Conservation (phyloP, 495 filamentous ascomycete species). For the Aspergillus sclerotiicarbonarius region DNA sequence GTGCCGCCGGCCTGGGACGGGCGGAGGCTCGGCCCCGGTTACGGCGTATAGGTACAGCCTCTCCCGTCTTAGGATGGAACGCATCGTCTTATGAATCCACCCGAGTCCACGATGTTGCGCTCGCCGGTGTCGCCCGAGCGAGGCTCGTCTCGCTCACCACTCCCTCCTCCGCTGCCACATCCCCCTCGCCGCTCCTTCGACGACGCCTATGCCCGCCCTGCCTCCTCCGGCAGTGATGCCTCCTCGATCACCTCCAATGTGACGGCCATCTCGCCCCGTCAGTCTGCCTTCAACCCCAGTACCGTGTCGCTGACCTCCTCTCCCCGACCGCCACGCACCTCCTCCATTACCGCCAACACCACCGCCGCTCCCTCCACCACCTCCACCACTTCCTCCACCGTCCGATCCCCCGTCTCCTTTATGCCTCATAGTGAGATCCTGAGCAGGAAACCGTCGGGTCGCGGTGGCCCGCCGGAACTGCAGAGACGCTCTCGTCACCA, state of each 20-base stretch:
- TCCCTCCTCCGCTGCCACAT: constrained; percentile 24
- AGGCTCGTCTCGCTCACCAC: constrained; percentile 29
- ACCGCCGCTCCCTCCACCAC: constrained; percentile 26
- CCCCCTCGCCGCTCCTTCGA: constrained; percentile 33
- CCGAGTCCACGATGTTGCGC: constrained; percentile 22
- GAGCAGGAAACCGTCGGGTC: constrained; percentile 39
- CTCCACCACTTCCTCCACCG: constrained; percentile 27
- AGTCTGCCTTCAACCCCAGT: constrained; percentile 18
- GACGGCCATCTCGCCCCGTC: constrained; percentile 43
- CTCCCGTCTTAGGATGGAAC: neutral
- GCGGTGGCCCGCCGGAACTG: constrained; percentile 36
- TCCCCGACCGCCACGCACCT: constrained; percentile 37
- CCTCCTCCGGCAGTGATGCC: constrained; percentile 53
- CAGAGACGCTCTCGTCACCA: constrained; percentile 56
- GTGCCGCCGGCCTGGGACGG: too few relatives aligned
- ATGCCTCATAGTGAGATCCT: constrained; percentile 44
- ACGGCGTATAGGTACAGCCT: too few relatives aligned
- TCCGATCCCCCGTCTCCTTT: constrained; percentile 31
- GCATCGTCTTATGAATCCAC: neutral
- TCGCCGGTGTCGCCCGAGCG: constrained; percentile 14
- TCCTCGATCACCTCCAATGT: constrained; percentile 48
- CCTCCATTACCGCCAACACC: constrained; percentile 20
- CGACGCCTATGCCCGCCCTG: constrained; percentile 39
- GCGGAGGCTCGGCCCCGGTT: too few relatives aligned
- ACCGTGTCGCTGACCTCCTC: constrained; percentile 23